These are phyloP conservation scores for Neopestalotiopsis sp. DNA, from an alignment of 2,329 filamentous ascomycete species.

Conservation along the genomic window DNA sequence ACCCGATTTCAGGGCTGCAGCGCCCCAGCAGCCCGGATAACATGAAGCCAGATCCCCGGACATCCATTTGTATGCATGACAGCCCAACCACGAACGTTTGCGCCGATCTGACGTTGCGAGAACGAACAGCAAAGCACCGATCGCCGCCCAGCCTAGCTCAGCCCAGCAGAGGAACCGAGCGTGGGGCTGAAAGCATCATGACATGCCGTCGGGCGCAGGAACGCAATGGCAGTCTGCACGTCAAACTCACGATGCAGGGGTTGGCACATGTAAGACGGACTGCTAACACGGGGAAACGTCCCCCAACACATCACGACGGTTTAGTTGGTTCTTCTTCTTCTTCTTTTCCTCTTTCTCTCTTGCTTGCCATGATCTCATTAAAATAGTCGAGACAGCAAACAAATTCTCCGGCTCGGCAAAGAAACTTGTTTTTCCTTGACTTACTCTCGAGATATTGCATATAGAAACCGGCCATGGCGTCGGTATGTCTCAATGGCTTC, in stretches of 20 bases:
- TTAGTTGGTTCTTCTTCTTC: neutral
- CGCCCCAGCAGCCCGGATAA: constrained; percentile 35
- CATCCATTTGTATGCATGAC: constrained; percentile 33
- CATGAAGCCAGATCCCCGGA: constrained; percentile 29
- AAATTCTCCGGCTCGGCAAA: constrained; percentile 25
- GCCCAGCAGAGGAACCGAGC: constrained; percentile 22
- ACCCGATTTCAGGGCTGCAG: constrained; percentile 26
- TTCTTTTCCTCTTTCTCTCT: constrained; percentile 19
- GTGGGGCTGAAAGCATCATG: constrained; percentile 31
- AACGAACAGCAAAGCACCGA: constrained; percentile 21
- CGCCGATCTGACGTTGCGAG: constrained; percentile 21
- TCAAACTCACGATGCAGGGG: constrained; percentile 36
- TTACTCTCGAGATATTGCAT: constrained; percentile 79
- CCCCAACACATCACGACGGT: constrained; percentile 28
- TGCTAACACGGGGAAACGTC: constrained; percentile 29
- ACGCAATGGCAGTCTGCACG: constrained; percentile 35
- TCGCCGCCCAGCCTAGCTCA: neutral
- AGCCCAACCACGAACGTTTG: constrained; percentile 32
- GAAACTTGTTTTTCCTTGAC: constrained; percentile 41
- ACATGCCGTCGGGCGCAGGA: constrained; percentile 29
- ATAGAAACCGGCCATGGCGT: constrained; percentile 68
- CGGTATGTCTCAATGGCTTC: constrained; percentile 32
- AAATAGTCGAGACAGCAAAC: constrained; percentile 16
- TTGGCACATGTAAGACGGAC: constrained; percentile 41
- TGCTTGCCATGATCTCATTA: constrained; percentile 25